Percentiles rank a stretch among this genome's conserved stretches.
These are phyloP conservation scores for Betula pendula DNA, from an alignment of 306 rosid genomes.

Conservation along the genomic window DNA sequence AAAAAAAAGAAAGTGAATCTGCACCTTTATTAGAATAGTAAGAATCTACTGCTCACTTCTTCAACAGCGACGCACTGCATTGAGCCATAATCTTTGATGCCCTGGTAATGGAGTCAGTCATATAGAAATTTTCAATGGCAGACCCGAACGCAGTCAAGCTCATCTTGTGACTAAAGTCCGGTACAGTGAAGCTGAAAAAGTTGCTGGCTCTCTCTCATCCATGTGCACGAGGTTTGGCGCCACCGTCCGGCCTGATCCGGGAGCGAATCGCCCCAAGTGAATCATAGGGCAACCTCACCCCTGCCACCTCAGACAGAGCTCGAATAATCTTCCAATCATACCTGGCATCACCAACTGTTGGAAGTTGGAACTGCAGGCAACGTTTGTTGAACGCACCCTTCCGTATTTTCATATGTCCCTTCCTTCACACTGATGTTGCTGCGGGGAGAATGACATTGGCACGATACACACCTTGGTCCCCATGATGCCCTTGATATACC, in stretches of 20 bases:
- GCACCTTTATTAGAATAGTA: slow-evolving; percentile 38
- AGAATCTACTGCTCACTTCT: slow-evolving; percentile 60
- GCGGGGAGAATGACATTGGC: slow-evolving; percentile 87
- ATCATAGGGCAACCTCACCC: slow-evolving; percentile 72
- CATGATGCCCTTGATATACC: slow-evolving; percentile 98
- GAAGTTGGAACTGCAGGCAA: slow-evolving; percentile 98
- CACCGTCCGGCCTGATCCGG: slow-evolving; percentile 66
- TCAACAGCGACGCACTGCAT: slow-evolving; percentile 77
- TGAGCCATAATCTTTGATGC: slow-evolving; percentile 99
- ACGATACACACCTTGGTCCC: slow-evolving; percentile 84
- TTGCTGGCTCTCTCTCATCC: slow-evolving; percentile 81
- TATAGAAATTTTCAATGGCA: slow-evolving; percentile 83
- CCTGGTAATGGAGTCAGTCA: slow-evolving; percentile 97
- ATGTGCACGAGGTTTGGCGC: slow-evolving; percentile 80
- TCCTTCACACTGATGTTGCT: slow-evolving; percentile 94
- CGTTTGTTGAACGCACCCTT: slow-evolving; percentile 88
- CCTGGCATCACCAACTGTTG: slow-evolving; percentile 93
- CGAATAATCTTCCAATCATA: slow-evolving; percentile 96
- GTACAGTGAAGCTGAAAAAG: slow-evolving; percentile 72
- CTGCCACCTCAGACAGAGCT: slow-evolving; percentile 91
- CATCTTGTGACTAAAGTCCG: slow-evolving; percentile 44
- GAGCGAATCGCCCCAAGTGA: slow-evolving; percentile 59
- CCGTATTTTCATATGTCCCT: slow-evolving; percentile 88
- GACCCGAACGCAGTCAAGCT: slow-evolving; percentile 54
- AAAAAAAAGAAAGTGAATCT: slow-evolving; percentile 20